A percentile compares a stretch with the other conserved stretches of the same genome.
These are phyloP conservation scores for Trypanosoma mega DNA, from an alignment of 208 protist genomes.

Conservation along the genomic window DNA sequence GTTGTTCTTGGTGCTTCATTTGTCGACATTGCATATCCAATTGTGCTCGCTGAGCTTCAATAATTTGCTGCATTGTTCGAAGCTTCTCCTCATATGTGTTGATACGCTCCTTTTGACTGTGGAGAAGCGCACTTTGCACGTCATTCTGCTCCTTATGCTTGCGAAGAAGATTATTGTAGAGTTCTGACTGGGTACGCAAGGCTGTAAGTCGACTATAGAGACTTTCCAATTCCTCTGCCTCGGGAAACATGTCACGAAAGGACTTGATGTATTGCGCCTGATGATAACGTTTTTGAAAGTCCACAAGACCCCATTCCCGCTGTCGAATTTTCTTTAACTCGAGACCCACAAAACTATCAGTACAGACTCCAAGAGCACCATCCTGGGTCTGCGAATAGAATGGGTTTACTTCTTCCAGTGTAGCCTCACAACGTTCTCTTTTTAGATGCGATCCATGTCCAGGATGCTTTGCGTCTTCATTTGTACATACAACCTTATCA, in stretches of 20 bases:
- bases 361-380: conserved; percentile 14
- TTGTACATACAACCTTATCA: no score
- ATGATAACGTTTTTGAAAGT: conserved; percentile 71
- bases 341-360: conserved; percentile 61
- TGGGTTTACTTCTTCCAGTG: conserved; percentile 3
- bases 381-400: conserved; percentile 3
- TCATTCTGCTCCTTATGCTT: conserved; percentile 88
- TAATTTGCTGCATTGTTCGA: conserved; percentile 82
- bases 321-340: conserved; percentile 77
- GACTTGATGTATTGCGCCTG: conserved; percentile 48
- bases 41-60: conserved; percentile 65
- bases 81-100: conserved; percentile 81
- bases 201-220: conserved; percentile 68
- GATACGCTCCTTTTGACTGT: conserved; percentile 83
- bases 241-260: conserved; percentile 75
- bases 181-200: conserved; percentile 69
- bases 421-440: conserved; percentile 23
- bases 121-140: conserved; percentile 71
- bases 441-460: conserved; percentile 17
- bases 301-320: conserved; percentile 49
- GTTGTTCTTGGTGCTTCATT: conserved; percentile 50
- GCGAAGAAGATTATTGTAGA: conserved; percentile 78
- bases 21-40: conserved; percentile 52
- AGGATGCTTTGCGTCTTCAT: background rate
- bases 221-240: conserved; percentile 78